Evolutionary conservation across 805 yeast genomes (phyloP).

Genomic region (Ogataea philodendri): DNA sequence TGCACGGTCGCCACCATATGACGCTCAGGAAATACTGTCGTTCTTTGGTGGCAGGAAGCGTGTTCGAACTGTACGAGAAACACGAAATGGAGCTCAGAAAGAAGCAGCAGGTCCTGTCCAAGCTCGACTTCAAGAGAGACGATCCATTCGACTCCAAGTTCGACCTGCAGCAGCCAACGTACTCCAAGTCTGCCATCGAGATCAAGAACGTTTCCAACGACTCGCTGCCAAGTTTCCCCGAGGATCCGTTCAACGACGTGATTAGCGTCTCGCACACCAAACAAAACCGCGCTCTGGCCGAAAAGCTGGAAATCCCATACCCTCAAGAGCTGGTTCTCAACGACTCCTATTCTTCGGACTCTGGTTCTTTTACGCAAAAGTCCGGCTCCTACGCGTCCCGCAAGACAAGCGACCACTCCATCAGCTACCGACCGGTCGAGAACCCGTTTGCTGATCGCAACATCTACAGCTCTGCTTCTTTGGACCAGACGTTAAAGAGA

Average conservation of each 20-base stretch:
- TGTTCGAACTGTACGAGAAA: constrained; percentile 26
- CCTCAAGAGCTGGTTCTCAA: constrained; percentile 12
- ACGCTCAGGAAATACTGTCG: constrained; percentile 26
- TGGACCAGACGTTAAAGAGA: constrained; percentile 10
- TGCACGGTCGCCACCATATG: constrained; percentile 8
- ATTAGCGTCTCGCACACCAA: constrained; percentile 4
- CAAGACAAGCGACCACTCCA: constrained; percentile 2
- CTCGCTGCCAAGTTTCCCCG: constrained; percentile 6
- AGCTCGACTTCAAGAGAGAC: constrained; percentile 4
- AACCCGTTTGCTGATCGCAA: constrained; percentile 7
- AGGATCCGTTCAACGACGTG: constrained; percentile 13
- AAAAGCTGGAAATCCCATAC: constrained; percentile 5
- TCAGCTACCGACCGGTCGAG: constrained; percentile 1
- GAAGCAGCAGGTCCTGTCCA: constrained; percentile 20
- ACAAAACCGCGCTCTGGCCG: constrained; percentile 4
- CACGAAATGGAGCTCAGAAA: constrained; percentile 19
- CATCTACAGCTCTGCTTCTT: constrained; percentile 14
- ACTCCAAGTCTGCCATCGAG: neutral
- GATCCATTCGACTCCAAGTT: neutral
- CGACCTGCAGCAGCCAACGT: neutral
- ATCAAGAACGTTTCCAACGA: constrained; percentile 1
- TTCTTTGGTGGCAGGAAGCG: constrained; percentile 29
- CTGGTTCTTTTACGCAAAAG: neutral
- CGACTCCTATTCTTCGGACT: neutral
- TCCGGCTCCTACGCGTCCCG: constrained; percentile 7